Percentiles rank a stretch among this genome's conserved stretches.
phyloP scores from a whole-genome alignment of 345 rosid species.

The Brassica napus region DNA sequence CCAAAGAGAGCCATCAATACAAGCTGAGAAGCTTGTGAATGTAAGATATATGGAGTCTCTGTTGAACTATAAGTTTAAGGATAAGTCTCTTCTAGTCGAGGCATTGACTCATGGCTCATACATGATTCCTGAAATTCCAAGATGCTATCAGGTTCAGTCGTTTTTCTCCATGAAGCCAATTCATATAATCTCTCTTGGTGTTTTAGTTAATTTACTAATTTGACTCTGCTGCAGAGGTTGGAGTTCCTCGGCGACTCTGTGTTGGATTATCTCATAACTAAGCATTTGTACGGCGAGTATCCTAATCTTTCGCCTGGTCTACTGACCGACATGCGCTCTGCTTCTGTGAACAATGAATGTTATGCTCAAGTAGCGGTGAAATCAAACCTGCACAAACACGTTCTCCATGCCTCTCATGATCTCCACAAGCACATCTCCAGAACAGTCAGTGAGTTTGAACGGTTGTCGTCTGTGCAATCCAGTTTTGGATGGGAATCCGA shows the following conservation, averaged over 20 bases:
- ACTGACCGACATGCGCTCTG: conserved; percentile 89
- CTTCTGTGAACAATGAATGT: conserved; percentile 88
- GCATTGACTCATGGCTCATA: conserved; percentile 94
- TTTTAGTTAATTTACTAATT: background rate
- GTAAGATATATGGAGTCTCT: conserved; percentile 51
- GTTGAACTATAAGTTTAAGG: conserved; percentile 57
- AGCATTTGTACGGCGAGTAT: conserved; percentile 53
- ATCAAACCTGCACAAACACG: conserved; percentile 63
- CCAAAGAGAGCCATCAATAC: conserved; percentile 35
- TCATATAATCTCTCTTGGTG: background rate
- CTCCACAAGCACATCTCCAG: conserved; percentile 56
- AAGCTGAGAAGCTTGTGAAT: conserved; percentile 51
- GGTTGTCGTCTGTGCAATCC: conserved; percentile 31
- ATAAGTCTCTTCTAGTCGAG: conserved; percentile 73
- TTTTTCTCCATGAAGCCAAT: background rate
- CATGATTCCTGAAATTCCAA: conserved; percentile 85
- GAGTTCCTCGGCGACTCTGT: conserved; percentile 95
- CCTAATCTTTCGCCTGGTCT: conserved; percentile 77
- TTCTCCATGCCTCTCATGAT: conserved; percentile 65
- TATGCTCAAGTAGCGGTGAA: conserved; percentile 66
- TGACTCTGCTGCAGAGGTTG: conserved; percentile 60
- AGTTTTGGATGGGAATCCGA: conserved; percentile 85
- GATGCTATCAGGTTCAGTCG: conserved; percentile 77
- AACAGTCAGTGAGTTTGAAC: conserved; percentile 41
- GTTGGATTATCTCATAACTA: conserved; percentile 72